Conservation (phyloP, 306 rosid species). For the Acacia melanoxylon region DNA sequence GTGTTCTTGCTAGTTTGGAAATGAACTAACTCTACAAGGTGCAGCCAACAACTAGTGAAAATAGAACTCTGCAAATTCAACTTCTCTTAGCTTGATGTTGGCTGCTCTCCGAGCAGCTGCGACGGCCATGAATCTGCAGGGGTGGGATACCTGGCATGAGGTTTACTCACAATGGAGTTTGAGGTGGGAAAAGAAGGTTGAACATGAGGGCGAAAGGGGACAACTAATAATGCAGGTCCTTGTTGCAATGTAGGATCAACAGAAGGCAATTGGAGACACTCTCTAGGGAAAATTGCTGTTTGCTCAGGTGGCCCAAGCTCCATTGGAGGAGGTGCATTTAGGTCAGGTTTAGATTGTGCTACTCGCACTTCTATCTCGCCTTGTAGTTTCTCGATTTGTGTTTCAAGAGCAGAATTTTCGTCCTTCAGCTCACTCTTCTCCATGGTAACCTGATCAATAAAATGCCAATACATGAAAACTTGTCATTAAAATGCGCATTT, state of each 20-base stretch:
- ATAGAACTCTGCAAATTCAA: background rate
- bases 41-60: background rate
- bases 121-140: conserved; percentile 84
- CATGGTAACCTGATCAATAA: conserved; percentile 54
- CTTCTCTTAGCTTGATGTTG: conserved; percentile 11
- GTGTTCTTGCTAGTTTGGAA: background rate
- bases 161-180: conserved; percentile 66
- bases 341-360: conserved; percentile 69
- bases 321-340: conserved; percentile 53
- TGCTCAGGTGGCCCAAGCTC: conserved; percentile 41
- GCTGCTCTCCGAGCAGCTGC: conserved; percentile 65
- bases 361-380: conserved; percentile 62
- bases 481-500: background rate
- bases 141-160: conserved; percentile 95
- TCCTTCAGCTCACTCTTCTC: conserved; percentile 85
- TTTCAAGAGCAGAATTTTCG: conserved; percentile 67
- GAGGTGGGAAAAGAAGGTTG: conserved; percentile 46
- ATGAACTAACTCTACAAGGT: background rate
- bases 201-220: conserved; percentile 57
- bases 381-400: conserved; percentile 62
- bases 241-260: conserved; percentile 54
- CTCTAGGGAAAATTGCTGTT: conserved; percentile 45
- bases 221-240: conserved; percentile 62
- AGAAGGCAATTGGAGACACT: conserved; percentile 43
- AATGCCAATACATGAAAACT: background rate